phyloP scores from a whole-genome alignment of 208 protist species.

The Herpetomonas samuelpessoai region DNA sequence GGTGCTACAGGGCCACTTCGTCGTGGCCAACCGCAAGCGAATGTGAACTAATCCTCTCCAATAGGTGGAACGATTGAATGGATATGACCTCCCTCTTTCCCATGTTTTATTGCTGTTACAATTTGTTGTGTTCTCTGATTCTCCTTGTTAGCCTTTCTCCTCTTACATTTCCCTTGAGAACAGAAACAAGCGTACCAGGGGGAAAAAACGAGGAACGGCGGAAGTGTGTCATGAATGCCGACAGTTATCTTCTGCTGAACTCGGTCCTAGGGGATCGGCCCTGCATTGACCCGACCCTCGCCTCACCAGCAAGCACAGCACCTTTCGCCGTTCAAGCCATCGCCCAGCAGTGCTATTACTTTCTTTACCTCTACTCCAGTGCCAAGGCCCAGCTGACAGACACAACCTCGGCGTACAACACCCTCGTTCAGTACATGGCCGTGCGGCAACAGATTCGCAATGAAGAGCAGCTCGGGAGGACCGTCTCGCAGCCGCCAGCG shows the following conservation, averaged over 20 bases:
- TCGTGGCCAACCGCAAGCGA: too few species aligned
- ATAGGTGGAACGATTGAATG: too few species aligned
- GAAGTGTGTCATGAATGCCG: conserved; percentile 23
- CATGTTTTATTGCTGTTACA: too few species aligned
- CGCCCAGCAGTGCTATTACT: conserved; percentile 62
- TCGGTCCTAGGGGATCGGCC: conserved; percentile 41
- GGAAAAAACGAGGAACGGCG: background rate
- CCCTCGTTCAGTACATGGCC: conserved; percentile 33
- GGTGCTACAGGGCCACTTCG: too few species aligned
- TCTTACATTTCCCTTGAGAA: too few species aligned
- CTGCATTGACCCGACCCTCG: conserved; percentile 52
- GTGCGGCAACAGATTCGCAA: conserved; percentile 22
- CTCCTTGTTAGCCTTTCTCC: too few species aligned
- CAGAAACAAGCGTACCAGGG: background rate
- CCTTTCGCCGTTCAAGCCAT: conserved; percentile 56
- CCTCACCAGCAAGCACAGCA: conserved; percentile 33
- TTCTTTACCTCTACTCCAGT: conserved; percentile 40
- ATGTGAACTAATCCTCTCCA: too few species aligned
- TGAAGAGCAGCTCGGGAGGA: background rate
- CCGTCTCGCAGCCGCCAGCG: background rate
- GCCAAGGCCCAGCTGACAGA: conserved; percentile 52
- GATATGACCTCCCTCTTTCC: too few species aligned
- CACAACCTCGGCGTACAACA: conserved; percentile 41
- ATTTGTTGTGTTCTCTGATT: too few species aligned
- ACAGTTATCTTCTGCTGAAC: conserved; percentile 45